Base-by-base conservation (phyloP, 163 green algal genomes). In the Scenedesmus sp. region DNA sequence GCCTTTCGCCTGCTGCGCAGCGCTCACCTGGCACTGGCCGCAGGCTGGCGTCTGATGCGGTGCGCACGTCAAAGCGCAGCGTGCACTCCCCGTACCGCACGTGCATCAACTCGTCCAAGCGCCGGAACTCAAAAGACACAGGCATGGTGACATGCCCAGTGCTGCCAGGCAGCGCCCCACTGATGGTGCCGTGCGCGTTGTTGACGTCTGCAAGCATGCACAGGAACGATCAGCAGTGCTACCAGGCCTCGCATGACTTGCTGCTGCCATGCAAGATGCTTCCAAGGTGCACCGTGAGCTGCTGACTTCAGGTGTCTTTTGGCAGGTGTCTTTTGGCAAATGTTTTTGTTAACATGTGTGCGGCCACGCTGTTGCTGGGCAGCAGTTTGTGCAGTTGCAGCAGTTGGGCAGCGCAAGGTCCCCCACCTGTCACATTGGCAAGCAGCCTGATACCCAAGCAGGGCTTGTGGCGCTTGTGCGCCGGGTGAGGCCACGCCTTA, bases 181-280 rank as follows among this genome's bases (percentile, higher is more conserved):
- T 55, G 26, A 90, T 73, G 16, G 46, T 67, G 23, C 85, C 85
- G 3, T 90, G 46, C 18, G 85, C 85, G 83, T 54, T 55, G 66
- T 90, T 90, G 52, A 90, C 85, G 59, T 90, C 85, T 90, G 85
- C 66, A 90, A 84, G 76, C 76, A 84, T 57, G 76, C 34, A n/a
- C 54, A 88, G 82, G 56, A 87, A 55, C 23, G 4, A 79, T 10
- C 16, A 34, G 20, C 70, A 34, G 4, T 26, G 16, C 6, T 76
- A 76, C 18, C 56, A 88, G 23, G n/a, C 23, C 76, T 57, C 57
- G 74, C 76, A 60, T 10, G 15, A 73, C 20, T 2, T 70, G 20
- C 20, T 26, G 20, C 34, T 46, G 34, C 34, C 34, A 18, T 13
- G 16, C 18, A 56, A 20, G 4, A 18, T 7, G 66, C 66, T 34